Conservation (phyloP, 768 basidiomycete genomes). For the Ramaria sp. region DNA sequence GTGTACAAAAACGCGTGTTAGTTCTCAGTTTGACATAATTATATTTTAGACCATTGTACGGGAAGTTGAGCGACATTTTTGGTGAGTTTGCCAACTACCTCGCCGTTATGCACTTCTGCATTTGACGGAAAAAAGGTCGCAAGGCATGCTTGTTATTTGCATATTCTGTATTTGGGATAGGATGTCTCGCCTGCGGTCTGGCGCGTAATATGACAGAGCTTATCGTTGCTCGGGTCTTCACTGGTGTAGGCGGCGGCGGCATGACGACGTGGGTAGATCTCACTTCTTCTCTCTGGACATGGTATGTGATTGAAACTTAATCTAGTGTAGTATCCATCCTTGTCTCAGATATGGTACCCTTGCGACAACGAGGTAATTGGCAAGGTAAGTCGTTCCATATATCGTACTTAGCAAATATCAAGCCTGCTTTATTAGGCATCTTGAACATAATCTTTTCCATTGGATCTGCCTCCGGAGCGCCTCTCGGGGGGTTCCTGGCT, state of each 20-base stretch:
- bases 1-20: constrained; percentile 11
- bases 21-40: neutral
- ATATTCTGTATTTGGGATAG: constrained; percentile 42
- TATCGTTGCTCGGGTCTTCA: constrained; percentile 39
- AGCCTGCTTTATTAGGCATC: constrained; percentile 26
- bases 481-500: constrained; percentile 50
- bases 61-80: constrained; percentile 55
- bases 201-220: constrained; percentile 44
- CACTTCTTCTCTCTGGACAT: neutral
- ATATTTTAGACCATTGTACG: constrained; percentile 42
- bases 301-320: neutral
- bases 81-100: constrained; percentile 13
- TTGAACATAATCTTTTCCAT: constrained; percentile 49
- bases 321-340: constrained; percentile 50
- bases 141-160: constrained; percentile 48
- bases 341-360: constrained; percentile 53
- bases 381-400: constrained; percentile 34
- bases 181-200: constrained; percentile 43
- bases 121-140: constrained; percentile 21
- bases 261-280: constrained; percentile 43
- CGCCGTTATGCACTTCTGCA: neutral
- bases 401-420: neutral
- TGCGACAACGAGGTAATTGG: constrained; percentile 57
- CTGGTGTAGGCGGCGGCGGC: constrained; percentile 53
- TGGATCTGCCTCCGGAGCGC: constrained; percentile 51